Evolutionary conservation across 129 eudicot species (phyloP).

Genomic region (Saussurea involucrata): DNA sequence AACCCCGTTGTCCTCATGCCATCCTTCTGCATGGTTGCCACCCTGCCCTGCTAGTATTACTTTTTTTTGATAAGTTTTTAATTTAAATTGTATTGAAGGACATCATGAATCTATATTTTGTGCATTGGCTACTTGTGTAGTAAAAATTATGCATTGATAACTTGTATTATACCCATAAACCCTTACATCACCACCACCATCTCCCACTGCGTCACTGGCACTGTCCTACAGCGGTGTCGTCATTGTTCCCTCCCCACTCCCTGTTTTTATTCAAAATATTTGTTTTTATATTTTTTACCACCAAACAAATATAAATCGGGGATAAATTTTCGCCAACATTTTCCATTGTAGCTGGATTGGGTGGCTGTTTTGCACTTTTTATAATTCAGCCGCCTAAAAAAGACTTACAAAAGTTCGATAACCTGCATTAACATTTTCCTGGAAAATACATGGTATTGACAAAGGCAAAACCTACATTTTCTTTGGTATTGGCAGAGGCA

Average conservation of each 20-base stretch:
- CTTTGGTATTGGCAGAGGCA: not conserved
- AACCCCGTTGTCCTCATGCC: too few relatives aligned
- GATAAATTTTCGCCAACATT: not conserved
- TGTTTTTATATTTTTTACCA: not conserved
- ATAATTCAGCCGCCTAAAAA: not conserved
- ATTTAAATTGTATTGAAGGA: not conserved
- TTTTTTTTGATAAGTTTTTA: not conserved
- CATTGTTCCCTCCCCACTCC: not conserved
- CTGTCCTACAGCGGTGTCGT: not conserved
- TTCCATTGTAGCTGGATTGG: not conserved
- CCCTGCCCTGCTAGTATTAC: too few relatives aligned
- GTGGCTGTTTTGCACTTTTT: not conserved
- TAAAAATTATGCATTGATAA: not conserved
- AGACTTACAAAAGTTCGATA: not conserved
- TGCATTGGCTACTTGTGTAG: not conserved
- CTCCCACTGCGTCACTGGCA: not conserved
- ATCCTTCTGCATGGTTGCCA: too few relatives aligned
- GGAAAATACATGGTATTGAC: not conserved
- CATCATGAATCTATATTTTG: not conserved
- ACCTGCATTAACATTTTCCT: not conserved
- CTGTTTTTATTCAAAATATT: not conserved
- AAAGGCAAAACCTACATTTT: not conserved
- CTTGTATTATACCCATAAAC: not conserved
- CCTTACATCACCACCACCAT: not conserved
- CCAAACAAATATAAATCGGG: not conserved